Evolutionary conservation across 805 yeast species (phyloP).

Genomic region (Candida hungchunana): DNA sequence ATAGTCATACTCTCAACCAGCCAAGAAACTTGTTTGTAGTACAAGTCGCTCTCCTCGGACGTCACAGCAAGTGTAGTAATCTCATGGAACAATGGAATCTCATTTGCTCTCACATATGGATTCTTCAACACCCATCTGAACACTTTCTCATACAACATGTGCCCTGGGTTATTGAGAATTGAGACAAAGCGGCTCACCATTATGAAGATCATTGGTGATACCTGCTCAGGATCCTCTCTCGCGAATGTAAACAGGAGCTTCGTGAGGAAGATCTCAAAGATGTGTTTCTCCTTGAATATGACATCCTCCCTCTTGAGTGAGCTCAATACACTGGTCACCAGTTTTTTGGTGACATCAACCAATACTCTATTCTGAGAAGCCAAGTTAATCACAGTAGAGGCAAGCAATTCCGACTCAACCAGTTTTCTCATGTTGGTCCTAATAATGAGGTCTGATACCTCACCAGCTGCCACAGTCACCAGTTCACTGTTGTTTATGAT

Average conservation of each 20-base stretch:
- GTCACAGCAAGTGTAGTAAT: slow-evolving; percentile 25
- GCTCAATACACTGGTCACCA: slow-evolving; percentile 42
- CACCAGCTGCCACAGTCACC: slow-evolving; percentile 34
- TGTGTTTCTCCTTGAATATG: slow-evolving; percentile 51
- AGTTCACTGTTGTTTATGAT: slow-evolving; percentile 64
- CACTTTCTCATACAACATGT: slow-evolving; percentile 66
- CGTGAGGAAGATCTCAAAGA: slow-evolving; percentile 50
- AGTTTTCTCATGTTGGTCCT: slow-evolving; percentile 51
- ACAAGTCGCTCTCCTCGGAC: slow-evolving; percentile 41
- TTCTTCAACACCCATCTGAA: slow-evolving; percentile 56
- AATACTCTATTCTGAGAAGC: slow-evolving; percentile 31
- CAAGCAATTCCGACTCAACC: slow-evolving; percentile 53
- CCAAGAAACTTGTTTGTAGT: slow-evolving; percentile 65
- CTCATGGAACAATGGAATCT: slow-evolving; percentile 40
- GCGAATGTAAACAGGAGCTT: slow-evolving; percentile 35
- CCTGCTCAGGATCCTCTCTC: slow-evolving; percentile 14
- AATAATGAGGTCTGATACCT: slow-evolving; percentile 19
- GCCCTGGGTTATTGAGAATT: slow-evolving; percentile 64
- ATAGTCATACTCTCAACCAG: slow-evolving; percentile 43
- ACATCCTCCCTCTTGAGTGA: slow-evolving; percentile 38
- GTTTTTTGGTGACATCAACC: slow-evolving; percentile 35
- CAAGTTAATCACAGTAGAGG: slow-evolving; percentile 44
- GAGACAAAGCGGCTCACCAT: slow-evolving; percentile 52
- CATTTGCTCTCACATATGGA: slow-evolving; percentile 36
- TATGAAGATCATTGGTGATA: slow-evolving; percentile 47